Evolutionary conservation across 768 basidiomycete species (phyloP), one percentile per base, ranked within the genome.

Genomic region (Agrocybe pediades): DNA sequence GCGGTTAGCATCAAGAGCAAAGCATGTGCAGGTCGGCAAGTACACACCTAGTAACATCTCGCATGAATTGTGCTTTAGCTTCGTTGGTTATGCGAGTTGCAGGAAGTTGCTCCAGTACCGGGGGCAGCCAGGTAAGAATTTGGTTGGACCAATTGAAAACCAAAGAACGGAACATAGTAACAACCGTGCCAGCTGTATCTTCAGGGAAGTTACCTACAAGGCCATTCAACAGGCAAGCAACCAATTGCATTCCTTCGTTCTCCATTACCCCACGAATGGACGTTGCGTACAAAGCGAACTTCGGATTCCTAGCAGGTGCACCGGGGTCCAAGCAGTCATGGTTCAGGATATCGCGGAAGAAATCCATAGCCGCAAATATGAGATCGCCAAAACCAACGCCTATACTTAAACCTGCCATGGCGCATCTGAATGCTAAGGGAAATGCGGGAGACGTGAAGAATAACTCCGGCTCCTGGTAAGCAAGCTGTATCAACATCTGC

Each of bases 191-290:
- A 6, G 85, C 76, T 2, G 86, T 81, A 54, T 98, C 96, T 65
- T 93, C 93, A 3, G 92, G 92, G 67, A 95, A 98, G 56, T 90
- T 87, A 19, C 88, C 86, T 3, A 92, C 85, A 23, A 98, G 75
- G 3, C 97, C 96, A 17, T 78, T 72, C 48, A 98, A 74, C 24
- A 94, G 68, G 57, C 83, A 83, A 13, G 80, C 79, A 15, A 91
- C 66, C 15, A 98, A 76, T 61, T 83, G 81, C 49, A 81, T 80
- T 3, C 94, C 93, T 66, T 91, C 85, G 57, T 85, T 84, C 49
- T 83, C 77, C 42, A 95, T 68, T 29, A 83, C 80, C 3, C 68
- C 69, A 24, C 77, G 77, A 60, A 94, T 90, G 39, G 84, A 74
- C 8, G 78, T 65, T 0, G 86, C 83, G 65, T 87, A 92, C 13